phyloP scores from a whole-genome alignment of 805 yeast genomes.

The Wickerhamiella vanderwaltii region DNA sequence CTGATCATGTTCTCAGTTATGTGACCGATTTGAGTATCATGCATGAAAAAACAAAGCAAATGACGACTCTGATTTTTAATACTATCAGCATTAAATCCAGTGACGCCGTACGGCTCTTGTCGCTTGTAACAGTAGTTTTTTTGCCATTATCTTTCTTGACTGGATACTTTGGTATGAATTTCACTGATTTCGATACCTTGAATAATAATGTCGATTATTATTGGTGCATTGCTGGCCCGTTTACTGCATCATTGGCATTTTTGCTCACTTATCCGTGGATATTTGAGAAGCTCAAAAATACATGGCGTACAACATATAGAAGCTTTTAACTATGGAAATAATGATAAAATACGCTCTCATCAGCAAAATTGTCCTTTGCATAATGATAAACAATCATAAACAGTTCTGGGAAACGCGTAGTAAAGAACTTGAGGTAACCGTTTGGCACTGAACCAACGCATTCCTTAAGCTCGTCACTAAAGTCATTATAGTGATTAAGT shows the following conservation, averaged over 20 bases:
- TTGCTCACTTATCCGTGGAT: slow-evolving; percentile 23
- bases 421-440: slow-evolving; percentile 73
- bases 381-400: slow-evolving; percentile 62
- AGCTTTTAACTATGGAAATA: no score
- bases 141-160: slow-evolving; percentile 49
- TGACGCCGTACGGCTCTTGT: slow-evolving; percentile 41
- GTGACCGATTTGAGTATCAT: slow-evolving; percentile 44
- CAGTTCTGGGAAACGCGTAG: slow-evolving; percentile 60
- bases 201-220: slow-evolving; percentile 32
- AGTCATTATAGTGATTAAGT: slow-evolving; percentile 86
- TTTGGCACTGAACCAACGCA: slow-evolving; percentile 71
- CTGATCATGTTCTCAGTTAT: slow-evolving; percentile 42
- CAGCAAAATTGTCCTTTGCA: slow-evolving; percentile 42
- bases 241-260: slow-evolving; percentile 23
- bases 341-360: slow-evolving; percentile 47
- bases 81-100: slow-evolving; percentile 45
- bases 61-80: slow-evolving; percentile 43
- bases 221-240: slow-evolving; percentile 37
- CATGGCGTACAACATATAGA: no score
- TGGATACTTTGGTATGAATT: slow-evolving; percentile 51
- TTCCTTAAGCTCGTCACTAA: slow-evolving; percentile 40
- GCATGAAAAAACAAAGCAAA: slow-evolving; percentile 39
- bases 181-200: slow-evolving; percentile 33
- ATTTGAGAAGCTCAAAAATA: slow-evolving; percentile 6
- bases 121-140: slow-evolving; percentile 46